These are phyloP conservation scores for Orbilia blumenaviensis DNA, from an alignment of 2,329 filamentous ascomycete genomes.

Conservation along the genomic window DNA sequence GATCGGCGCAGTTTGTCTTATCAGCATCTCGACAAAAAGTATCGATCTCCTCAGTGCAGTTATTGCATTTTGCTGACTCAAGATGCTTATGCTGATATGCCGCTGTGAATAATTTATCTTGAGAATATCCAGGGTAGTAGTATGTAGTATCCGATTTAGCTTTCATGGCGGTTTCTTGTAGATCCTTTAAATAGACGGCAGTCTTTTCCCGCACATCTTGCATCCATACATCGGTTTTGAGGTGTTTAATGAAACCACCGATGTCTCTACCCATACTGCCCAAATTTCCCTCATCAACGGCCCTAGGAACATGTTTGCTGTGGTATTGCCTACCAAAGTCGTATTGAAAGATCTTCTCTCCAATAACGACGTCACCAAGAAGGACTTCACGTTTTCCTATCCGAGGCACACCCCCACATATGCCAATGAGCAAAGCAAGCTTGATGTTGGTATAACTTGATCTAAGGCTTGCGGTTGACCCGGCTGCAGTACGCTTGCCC, in stretches of 20 bases:
- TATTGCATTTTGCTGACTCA: neutral
- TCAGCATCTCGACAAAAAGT: neutral
- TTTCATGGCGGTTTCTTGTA: slow-evolving; percentile 13
- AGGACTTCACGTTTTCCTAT: slow-evolving; percentile 51
- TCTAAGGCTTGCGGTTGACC: slow-evolving; percentile 57
- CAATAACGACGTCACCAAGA: slow-evolving; percentile 60
- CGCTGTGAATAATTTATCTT: slow-evolving; percentile 54
- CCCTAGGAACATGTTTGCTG: slow-evolving; percentile 50
- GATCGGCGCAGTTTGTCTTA: neutral
- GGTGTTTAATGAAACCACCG: slow-evolving; percentile 22
- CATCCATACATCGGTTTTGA: slow-evolving; percentile 32
- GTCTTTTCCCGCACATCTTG: neutral
- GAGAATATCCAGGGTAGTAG: slow-evolving; percentile 28
- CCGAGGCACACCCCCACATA: slow-evolving; percentile 28
- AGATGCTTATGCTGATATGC: slow-evolving; percentile 26
- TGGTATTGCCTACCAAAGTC: slow-evolving; percentile 58
- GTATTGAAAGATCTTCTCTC: slow-evolving; percentile 58
- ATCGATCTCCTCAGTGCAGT: neutral
- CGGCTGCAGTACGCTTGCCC: slow-evolving; percentile 58
- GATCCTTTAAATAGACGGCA: neutral
- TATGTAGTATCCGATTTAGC: neutral
- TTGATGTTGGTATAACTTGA: slow-evolving; percentile 60
- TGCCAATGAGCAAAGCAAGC: slow-evolving; percentile 59
- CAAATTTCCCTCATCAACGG: slow-evolving; percentile 48
- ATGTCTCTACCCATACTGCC: slow-evolving; percentile 47